Conservation (phyloP, 805 yeast species). For the Cyberlindnera meyerae region DNA sequence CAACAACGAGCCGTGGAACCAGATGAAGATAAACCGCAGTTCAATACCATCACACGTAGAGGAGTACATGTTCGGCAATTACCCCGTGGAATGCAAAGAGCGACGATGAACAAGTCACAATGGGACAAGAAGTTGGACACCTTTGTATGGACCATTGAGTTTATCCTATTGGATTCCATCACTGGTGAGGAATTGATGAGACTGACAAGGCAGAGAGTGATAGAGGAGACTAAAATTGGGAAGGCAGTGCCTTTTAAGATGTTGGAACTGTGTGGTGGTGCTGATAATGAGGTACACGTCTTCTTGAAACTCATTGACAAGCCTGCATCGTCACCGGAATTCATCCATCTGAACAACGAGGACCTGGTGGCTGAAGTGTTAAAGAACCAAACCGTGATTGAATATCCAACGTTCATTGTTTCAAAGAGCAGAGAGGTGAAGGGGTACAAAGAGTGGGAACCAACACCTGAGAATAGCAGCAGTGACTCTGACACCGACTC, state of each 20-base stretch:
- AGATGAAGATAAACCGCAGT: constrained; percentile 4
- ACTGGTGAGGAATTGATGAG: constrained; percentile 26
- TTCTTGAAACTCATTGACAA: constrained; percentile 29
- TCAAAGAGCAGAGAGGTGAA: constrained; percentile 27
- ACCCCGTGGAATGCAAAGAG: constrained; percentile 74
- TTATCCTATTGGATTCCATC: constrained; percentile 42
- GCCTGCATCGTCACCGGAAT: constrained; percentile 30
- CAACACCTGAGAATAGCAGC: constrained; percentile 6
- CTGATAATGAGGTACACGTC: constrained; percentile 14
- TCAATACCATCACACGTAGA: constrained; percentile 37
- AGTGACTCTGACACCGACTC: constrained; percentile 8
- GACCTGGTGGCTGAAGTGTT: constrained; percentile 44
- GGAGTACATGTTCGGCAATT: constrained; percentile 61
- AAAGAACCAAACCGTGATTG: constrained; percentile 59
- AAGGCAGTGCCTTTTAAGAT: constrained; percentile 29
- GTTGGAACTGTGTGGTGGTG: constrained; percentile 13
- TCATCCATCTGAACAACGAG: constrained; percentile 34
- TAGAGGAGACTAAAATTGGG: constrained; percentile 28
- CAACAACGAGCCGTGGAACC: constrained; percentile 10
- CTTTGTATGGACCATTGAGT: constrained; percentile 79
- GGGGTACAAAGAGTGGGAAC: constrained; percentile 25
- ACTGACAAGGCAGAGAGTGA: constrained; percentile 34
- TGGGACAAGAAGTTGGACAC: constrained; percentile 59
- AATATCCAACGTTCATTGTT: constrained; percentile 68
- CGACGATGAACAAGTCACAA: constrained; percentile 57